Evolutionary conservation across 768 basidiomycete species (phyloP).

Genomic region (Leucocoprinus birnbaumii): DNA sequence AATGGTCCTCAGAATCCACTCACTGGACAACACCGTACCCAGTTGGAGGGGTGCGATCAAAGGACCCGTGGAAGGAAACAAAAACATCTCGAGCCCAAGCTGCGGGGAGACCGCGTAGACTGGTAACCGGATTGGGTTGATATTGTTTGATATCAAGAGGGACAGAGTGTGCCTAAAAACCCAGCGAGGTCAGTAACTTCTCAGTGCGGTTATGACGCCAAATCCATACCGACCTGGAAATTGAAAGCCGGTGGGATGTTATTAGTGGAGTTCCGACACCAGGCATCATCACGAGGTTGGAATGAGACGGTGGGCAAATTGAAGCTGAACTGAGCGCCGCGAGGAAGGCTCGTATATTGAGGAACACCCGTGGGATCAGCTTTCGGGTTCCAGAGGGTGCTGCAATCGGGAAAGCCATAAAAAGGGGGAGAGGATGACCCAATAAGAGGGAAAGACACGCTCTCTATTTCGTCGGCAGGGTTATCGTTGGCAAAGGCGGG

Average conservation of each 20-base stretch:
- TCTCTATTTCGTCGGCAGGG: conserved; percentile 37
- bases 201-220: too few species aligned
- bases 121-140: conserved; percentile 8
- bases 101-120: conserved; percentile 20
- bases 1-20: not conserved
- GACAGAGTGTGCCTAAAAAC: conserved; percentile 39
- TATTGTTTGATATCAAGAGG: conserved; percentile 47
- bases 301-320: conserved; percentile 22
- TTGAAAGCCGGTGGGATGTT: conserved; percentile 35
- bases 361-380: conserved; percentile 40
- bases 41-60: conserved; percentile 37
- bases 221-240: conserved; percentile 32
- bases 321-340: conserved; percentile 38
- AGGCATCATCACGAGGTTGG: conserved; percentile 24
- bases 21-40: conserved; percentile 45
- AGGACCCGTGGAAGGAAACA: conserved; percentile 45
- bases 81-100: conserved; percentile 31
- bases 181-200: too few species aligned
- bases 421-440: conserved; percentile 16
- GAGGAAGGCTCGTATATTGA: conserved; percentile 25
- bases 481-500: conserved; percentile 41
- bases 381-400: conserved; percentile 37
- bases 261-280: conserved; percentile 29
- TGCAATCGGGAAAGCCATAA: conserved; percentile 44
- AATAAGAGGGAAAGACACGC: conserved; percentile 18